Base-by-base conservation (phyloP, 2,329 filamentous ascomycete genomes). In the Penicillium sp. region DNA sequence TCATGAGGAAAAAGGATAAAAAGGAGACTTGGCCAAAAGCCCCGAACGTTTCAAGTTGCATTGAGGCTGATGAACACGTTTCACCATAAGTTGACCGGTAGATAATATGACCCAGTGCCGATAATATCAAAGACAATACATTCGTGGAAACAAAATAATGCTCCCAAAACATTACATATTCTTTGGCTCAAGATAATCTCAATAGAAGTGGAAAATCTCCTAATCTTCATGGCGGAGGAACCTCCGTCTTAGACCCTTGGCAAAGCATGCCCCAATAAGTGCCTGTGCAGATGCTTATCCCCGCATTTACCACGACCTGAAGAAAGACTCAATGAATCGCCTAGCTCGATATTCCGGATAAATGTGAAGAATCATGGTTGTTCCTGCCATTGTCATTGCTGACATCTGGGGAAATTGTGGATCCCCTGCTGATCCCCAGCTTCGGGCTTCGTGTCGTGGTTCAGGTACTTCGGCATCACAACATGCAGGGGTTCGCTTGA, bases 201-300 rank as follows among this genome's bases (percentile, higher is more conserved):
- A n/a, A 17, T 28, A 7, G 30, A 24, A 38, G 15, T 5, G n/a
- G 22, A 49, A 17, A 49, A 19, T 24, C 24, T 12, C 30, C 30
- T 2, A 38, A 28, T 24, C 24, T 7, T 59, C 49, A 59, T 53
- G 17, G 15, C 64, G 61, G 64, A 64, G 62, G 24, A 42, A 40
- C 33, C 51, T 59, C 64, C 65, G 65, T 65, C 63, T 59, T 47
- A 22, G 24, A 22, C 12, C 24, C 51, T 54, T 42, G 61, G 57
- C 42, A 64, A 59, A 63, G 62, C n/a, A 22, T 26, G 26, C 22
- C 49, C 30, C 37, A 30, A 10, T 9, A 19, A 13, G 17, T 37
- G 45, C 24, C 45, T 49, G 33, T 60, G 59, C 44, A 49, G 56
- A 59, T 28, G 54, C 26, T 37, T 49, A 56, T 54, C 55, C 53